These are phyloP conservation scores for Beta lomatogona DNA, from an alignment of 179 eudicot species.

Conservation along the genomic window DNA sequence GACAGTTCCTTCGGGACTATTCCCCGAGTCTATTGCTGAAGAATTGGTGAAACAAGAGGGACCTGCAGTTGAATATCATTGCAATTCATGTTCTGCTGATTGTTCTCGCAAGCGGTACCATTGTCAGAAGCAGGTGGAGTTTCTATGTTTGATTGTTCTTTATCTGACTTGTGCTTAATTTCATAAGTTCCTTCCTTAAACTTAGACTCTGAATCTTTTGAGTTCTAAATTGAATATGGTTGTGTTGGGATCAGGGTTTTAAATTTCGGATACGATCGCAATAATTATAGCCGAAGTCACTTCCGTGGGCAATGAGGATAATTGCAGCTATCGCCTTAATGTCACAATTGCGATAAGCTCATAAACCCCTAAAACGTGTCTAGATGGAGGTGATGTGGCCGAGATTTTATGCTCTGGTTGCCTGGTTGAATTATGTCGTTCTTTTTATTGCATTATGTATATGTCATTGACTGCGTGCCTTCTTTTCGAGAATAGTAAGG, in stretches of 20 bases:
- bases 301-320: too few relatives aligned
- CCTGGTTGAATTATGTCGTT: background rate
- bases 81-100: constrained; percentile 97
- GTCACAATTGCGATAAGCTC: too few relatives aligned
- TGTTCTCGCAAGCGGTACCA: constrained; percentile 98
- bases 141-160: constrained; percentile 25
- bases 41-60: constrained; percentile 83
- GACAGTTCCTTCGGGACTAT: constrained; percentile 55
- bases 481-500: background rate
- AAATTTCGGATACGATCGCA: too few relatives aligned
- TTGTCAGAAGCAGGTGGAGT: constrained; percentile 90
- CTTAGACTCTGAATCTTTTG: background rate
- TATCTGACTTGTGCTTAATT: background rate
- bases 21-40: constrained; percentile 82
- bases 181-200: background rate
- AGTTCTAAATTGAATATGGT: background rate
- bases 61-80: constrained; percentile 93
- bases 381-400: too few relatives aligned
- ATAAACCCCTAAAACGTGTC: too few relatives aligned
- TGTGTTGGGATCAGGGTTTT: background rate
- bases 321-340: too few relatives aligned
- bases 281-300: too few relatives aligned
- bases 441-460: background rate
- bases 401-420: too few relatives aligned
- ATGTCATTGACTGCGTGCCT: background rate